These are phyloP conservation scores for Suhomyces bokatorum DNA, from an alignment of 1,139 yeast species.

Conservation along the genomic window DNA sequence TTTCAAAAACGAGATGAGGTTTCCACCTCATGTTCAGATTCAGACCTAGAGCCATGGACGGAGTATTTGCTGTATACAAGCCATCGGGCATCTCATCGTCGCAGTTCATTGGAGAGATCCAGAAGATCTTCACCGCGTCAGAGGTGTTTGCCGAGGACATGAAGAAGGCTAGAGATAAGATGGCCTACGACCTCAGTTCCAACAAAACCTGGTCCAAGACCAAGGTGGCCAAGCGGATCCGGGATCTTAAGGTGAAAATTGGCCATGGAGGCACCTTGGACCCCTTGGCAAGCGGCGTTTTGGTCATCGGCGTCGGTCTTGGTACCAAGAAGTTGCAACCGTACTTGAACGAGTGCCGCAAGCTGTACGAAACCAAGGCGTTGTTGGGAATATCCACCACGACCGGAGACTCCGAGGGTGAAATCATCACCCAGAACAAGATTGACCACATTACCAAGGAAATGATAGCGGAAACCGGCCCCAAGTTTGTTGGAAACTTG, in stretches of 20 bases:
- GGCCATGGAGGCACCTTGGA: conserved; percentile 99
- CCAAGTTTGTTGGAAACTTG: conserved; percentile 72
- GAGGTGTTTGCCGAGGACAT: conserved; percentile 58
- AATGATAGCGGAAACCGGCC: conserved; percentile 49
- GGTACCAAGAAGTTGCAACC: conserved; percentile 83
- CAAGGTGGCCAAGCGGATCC: conserved; percentile 47
- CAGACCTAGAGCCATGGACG: conserved; percentile 56
- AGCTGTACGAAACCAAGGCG: conserved; percentile 82
- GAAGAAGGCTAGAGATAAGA: conserved; percentile 36
- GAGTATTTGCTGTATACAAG: conserved; percentile 90
- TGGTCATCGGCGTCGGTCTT: conserved; percentile 84
- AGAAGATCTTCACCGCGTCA: conserved; percentile 61
- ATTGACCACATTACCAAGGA: conserved; percentile 60
- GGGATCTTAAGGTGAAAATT: conserved; percentile 70
- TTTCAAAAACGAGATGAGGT: conserved; percentile 6
- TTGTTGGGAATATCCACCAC: conserved; percentile 89
- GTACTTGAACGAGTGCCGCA: conserved; percentile 69
- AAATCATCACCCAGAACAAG: conserved; percentile 59
- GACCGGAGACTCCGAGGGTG: conserved; percentile 92
- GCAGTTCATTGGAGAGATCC: conserved; percentile 65
- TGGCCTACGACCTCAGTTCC: conserved; percentile 38
- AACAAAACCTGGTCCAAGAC: conserved; percentile 49
- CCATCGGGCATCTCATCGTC: conserved; percentile 87
- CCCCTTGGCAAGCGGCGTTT: conserved; percentile 90
- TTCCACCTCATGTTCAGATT: conserved; percentile 9